A percentile compares a stretch with the other conserved stretches of the same genome.
Conservation (phyloP, 352 stramenopile species). For the Globisporangium cylindrosporum region DNA sequence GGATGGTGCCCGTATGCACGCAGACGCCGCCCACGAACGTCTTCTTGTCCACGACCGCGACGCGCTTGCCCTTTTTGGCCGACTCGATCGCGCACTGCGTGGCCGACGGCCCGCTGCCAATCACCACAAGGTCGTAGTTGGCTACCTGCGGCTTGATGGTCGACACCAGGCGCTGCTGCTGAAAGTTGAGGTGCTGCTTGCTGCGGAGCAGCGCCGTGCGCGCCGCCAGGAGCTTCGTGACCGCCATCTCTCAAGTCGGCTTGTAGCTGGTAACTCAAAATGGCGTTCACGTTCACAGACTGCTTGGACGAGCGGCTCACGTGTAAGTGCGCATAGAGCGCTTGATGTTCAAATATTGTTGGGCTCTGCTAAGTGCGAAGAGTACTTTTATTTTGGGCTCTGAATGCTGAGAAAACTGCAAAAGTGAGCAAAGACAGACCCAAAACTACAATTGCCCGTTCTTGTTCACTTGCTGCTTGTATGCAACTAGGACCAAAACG, state of each 20-base stretch:
- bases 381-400: background rate
- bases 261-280: background rate
- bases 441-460: background rate
- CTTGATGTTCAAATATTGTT: background rate
- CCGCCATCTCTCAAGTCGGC: background rate
- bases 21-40: conserved; percentile 66
- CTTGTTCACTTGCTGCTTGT: background rate
- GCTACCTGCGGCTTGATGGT: conserved; percentile 40
- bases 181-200: conserved; percentile 1
- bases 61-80: conserved; percentile 74
- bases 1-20: conserved; percentile 85
- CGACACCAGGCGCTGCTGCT: conserved; percentile 10
- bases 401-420: background rate
- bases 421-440: background rate
- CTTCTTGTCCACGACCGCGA: conserved; percentile 78
- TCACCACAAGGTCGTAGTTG: conserved; percentile 84
- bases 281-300: background rate
- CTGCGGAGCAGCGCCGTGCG: conserved; percentile 6
- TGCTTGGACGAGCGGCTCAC: conserved; percentile 7
- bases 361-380: background rate
- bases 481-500: no score
- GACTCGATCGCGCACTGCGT: conserved; percentile 87
- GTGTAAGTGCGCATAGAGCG: background rate
- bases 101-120: conserved; percentile 81
- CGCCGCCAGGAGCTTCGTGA: conserved; percentile 13